A percentile compares a stretch with the other conserved stretches of the same genome.
Evolutionary conservation across 2,329 filamentous ascomycete genomes (phyloP).

Genomic region (Malbranchea zuffiana): DNA sequence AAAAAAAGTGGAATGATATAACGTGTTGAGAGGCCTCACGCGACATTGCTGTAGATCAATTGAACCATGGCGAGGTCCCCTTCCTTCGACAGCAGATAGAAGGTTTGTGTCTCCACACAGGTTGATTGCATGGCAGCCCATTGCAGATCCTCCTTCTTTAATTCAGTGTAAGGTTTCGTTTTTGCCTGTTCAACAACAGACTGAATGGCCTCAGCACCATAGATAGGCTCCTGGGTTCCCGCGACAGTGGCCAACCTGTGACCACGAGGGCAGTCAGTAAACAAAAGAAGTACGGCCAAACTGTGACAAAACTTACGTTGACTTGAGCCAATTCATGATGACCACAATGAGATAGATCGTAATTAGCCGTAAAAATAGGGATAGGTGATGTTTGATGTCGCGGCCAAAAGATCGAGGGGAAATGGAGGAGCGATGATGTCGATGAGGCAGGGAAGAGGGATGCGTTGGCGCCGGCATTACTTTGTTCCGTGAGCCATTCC

Average conservation of each 20-base stretch:
- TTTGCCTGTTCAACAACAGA: constrained; percentile 73
- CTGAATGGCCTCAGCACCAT: constrained; percentile 77
- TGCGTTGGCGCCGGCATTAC: not conserved
- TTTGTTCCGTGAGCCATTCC: not conserved
- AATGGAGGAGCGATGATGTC: constrained; percentile 4
- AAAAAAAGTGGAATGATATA: constrained; percentile 5
- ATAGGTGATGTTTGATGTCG: not conserved
- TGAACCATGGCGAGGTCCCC: constrained; percentile 71
- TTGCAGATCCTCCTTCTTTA: constrained; percentile 65
- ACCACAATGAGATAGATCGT: constrained; percentile 21
- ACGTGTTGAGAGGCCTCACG: constrained; percentile 45
- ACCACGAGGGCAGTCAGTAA: constrained; percentile 42
- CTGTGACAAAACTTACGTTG: constrained; percentile 53
- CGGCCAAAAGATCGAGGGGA: not conserved
- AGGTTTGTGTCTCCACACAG: constrained; percentile 86
- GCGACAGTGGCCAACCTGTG: constrained; percentile 60
- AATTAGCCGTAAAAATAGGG: not conserved
- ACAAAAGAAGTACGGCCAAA: constrained; percentile 11
- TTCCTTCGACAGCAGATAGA: constrained; percentile 74
- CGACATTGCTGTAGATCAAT: constrained; percentile 95
- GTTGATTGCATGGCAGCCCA: constrained; percentile 77
- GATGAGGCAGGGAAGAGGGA: not conserved
- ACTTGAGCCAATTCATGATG: constrained; percentile 94
- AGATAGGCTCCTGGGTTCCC: constrained; percentile 92
- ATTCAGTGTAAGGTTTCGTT: constrained; percentile 67